Evolutionary conservation across 495 filamentous ascomycete genomes (phyloP), one percentile per base, ranked within the genome.

Genomic region (Trichoderma virens): DNA sequence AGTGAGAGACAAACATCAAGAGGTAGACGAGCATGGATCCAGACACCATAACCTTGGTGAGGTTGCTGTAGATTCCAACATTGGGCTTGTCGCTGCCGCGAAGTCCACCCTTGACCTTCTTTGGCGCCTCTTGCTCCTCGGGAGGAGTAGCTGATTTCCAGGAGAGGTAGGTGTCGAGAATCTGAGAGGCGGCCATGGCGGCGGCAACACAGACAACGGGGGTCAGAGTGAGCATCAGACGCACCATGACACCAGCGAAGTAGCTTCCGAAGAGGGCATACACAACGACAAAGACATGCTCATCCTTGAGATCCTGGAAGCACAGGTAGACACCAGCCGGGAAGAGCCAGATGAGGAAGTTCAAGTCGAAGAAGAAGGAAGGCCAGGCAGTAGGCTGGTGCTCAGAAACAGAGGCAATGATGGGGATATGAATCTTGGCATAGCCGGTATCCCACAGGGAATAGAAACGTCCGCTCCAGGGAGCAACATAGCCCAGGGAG

Each of bases 361-460:
- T 96, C 68, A 99, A 83, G 70, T 99, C 95, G 75, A 99, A 99
- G 79, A 98, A 99, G 85, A 97, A 99, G 38, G 95, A 92, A 8
- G 95, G 95, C 95, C 95, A 99, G n/a, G 95, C 95, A 30, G 95
- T 99, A 14, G 95, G 95, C 75, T 99, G 95, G 82, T 99, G 95
- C 75, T 99, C 95, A 8, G 95, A 99, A 31, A 99, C 95, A 3
- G 94, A 98, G 28, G 95, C 95, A 76, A 99, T 99, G 71, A 99
- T 99, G 38, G 95, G 95, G 73, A 99, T 99, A 69, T 99, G 95
- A 65, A 98, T 95, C 79, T 99, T 99, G 69, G 95, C 95, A 73
- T 99, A 99, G 68, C 90, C 91, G 11, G 95, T 99, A 76, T 99
- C 95, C 93, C 93, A 99, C 38, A 99, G 85, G 0, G 95, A 99